Percentiles rank a stretch among this genome's conserved stretches.
Evolutionary conservation across 1,139 yeast genomes (phyloP).

Genomic region (Debaryomyces coudertii): DNA sequence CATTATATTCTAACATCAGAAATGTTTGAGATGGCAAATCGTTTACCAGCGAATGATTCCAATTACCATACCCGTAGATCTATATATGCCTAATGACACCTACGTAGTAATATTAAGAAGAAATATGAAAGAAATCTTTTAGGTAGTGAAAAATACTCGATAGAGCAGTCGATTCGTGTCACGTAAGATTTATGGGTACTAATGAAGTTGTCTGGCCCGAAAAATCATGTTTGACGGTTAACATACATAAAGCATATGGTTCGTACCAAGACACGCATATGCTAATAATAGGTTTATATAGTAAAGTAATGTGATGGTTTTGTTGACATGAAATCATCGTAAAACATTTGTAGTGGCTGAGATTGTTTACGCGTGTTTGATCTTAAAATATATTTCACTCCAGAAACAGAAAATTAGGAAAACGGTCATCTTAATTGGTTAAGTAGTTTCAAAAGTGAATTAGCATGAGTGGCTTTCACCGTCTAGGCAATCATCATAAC

Average conservation of each 20-base stretch:
- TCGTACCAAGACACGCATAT: background rate
- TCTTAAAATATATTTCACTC: constrained; percentile 3
- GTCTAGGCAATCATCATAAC: constrained; percentile 5
- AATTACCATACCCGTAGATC: background rate
- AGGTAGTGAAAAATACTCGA: too few relatives aligned
- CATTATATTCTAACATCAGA: too few relatives aligned
- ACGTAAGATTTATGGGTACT: too few relatives aligned
- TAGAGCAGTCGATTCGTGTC: too few relatives aligned
- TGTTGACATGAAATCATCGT: background rate
- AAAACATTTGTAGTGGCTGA: constrained; percentile 8
- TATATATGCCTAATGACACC: background rate
- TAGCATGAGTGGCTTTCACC: constrained; percentile 8
- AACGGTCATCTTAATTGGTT: background rate
- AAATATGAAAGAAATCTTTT: too few relatives aligned
- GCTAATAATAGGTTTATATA: constrained; percentile 2
- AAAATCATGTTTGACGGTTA: background rate
- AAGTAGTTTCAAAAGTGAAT: constrained; percentile 5
- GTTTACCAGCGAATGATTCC: background rate
- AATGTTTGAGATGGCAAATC: background rate
- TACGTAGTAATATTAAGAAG: too few relatives aligned
- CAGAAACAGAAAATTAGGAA: background rate
- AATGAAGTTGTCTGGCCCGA: too few relatives aligned
- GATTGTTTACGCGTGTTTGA: constrained; percentile 7
- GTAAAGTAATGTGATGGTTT: background rate
- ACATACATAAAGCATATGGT: background rate